Evolutionary conservation across 768 basidiomycete genomes (phyloP).

Genomic region (Gautieria morchelliformis): DNA sequence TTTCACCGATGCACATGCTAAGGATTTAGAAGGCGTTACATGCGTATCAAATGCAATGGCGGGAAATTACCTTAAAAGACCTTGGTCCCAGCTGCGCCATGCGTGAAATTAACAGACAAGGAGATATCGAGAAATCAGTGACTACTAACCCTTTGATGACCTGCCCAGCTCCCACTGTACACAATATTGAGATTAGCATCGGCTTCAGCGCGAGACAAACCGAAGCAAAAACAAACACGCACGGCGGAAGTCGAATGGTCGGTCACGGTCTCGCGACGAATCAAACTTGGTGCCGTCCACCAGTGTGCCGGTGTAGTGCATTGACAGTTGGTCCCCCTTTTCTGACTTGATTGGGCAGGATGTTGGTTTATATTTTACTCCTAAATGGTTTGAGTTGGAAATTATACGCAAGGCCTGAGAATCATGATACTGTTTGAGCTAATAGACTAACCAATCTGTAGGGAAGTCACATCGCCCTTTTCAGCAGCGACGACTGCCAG

Average conservation of each 20-base stretch:
- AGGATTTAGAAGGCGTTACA: background rate
- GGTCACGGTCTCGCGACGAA: constrained; percentile 8
- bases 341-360: constrained; percentile 6
- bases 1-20: constrained; percentile 27
- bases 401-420: background rate
- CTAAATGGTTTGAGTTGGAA: background rate
- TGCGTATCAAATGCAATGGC: background rate
- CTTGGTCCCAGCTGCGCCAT: constrained; percentile 8
- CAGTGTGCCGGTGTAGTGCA: constrained; percentile 10
- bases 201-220: background rate
- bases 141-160: constrained; percentile 6
- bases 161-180: constrained; percentile 6
- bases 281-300: constrained; percentile 10
- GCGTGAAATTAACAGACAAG: background rate
- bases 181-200: background rate
- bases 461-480: constrained; percentile 2
- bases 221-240: background rate
- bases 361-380: constrained; percentile 2
- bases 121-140: background rate
- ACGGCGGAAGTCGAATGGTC: constrained; percentile 9
- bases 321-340: constrained; percentile 5
- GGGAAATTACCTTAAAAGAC: constrained; percentile 3
- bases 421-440: background rate
- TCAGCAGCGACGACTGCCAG: background rate
- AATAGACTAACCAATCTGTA: background rate